Percentiles rank a stretch among this genome's conserved stretches.
These are phyloP conservation scores for Asparagopsis taxiformis DNA, from an alignment of 31 red algal genomes.

Conservation along the genomic window DNA sequence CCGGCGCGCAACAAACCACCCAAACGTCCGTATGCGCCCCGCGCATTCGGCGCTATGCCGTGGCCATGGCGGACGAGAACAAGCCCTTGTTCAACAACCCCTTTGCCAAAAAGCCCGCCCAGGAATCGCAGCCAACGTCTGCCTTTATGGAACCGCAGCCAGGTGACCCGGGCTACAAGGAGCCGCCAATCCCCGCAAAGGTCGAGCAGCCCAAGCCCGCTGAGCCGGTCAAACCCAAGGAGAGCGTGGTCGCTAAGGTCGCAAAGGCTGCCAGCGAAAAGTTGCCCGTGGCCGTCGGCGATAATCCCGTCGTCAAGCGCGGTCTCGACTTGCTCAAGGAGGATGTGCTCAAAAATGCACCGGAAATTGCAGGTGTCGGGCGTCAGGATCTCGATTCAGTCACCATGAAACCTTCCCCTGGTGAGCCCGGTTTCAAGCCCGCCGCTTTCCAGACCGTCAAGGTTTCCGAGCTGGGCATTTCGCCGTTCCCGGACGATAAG, in stretches of 20 bases:
- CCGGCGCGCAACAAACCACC: no score
- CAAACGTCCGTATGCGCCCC: no score
- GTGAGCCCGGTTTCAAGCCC: slow-evolving; percentile 78
- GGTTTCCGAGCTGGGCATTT: slow-evolving; percentile 66
- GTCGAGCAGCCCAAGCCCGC: background rate
- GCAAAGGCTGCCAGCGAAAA: slow-evolving; percentile 4
- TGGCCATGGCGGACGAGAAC: background rate
- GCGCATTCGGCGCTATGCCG: no score
- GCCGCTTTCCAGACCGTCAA: slow-evolving; percentile 40
- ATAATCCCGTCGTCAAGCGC: slow-evolving; percentile 20
- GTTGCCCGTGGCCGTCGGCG: slow-evolving; percentile 15
- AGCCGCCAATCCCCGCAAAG: slow-evolving; percentile 5
- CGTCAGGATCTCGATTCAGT: slow-evolving; percentile 52
- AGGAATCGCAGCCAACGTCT: background rate
- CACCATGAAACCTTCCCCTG: slow-evolving; percentile 46
- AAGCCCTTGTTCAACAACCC: slow-evolving; percentile 24
- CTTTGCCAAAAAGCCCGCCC: slow-evolving; percentile 22
- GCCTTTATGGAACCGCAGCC: slow-evolving; percentile 59
- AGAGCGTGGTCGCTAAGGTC: slow-evolving; percentile 5
- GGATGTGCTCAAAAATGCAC: slow-evolving; percentile 61
- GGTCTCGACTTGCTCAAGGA: slow-evolving; percentile 57
- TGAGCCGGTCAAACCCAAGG: background rate
- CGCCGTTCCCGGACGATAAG: slow-evolving; percentile 65
- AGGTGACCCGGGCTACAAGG: slow-evolving; percentile 68
- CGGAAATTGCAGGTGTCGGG: slow-evolving; percentile 65